Base-by-base conservation (phyloP, 495 filamentous ascomycete genomes). In the Lophium mytilinum region DNA sequence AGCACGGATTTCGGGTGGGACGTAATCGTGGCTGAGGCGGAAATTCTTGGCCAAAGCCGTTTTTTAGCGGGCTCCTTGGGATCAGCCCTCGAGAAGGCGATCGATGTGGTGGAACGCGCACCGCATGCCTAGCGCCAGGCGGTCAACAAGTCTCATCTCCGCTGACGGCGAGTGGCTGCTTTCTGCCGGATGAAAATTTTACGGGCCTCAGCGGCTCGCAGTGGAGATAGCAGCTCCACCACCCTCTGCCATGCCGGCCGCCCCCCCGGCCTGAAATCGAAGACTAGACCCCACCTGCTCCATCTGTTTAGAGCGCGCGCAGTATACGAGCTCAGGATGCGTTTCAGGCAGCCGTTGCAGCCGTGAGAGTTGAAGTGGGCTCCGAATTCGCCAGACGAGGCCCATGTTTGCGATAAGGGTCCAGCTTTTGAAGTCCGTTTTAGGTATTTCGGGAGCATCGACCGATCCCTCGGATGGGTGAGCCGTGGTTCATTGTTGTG, bases 151-250 rank as follows among this genome's bases (percentile, higher is more conserved):
- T 8, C 34, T 18, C 19, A 42, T 34, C 30, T 41, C 49, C 48
- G 49, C 9, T 17, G 5, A 8, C 30, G 46, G 34, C 52, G 37
- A 61, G 53, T 61, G 58, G 58, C 53, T 47, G 39, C 11, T 9
- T 61, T 61, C 58, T 61, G 58, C 58, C 58, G 41, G 53, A 24
- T 9, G 52, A 58, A 59, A 36, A 30, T 59, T 42, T 48, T 42
- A 49, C 41, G 30, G 57, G 14, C 12, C 6, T 33, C 33, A 24
- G 53, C 42, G 41, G 33, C 41, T 39, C 6, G 43, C 18, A n/a
- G 45, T 48, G 45, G n/a, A 48, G 45, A 48, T 48, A 48, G 45
- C 24, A 30, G 24, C 24, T 30, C 4, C 43, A 47, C 15, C 42
- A 46, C 3, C 24, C 24, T 30, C 24, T 30, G 24, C 3, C 24